These are phyloP conservation scores for Grigorovia yakushimaensis DNA, from an alignment of 805 yeast species.

Conservation along the genomic window DNA sequence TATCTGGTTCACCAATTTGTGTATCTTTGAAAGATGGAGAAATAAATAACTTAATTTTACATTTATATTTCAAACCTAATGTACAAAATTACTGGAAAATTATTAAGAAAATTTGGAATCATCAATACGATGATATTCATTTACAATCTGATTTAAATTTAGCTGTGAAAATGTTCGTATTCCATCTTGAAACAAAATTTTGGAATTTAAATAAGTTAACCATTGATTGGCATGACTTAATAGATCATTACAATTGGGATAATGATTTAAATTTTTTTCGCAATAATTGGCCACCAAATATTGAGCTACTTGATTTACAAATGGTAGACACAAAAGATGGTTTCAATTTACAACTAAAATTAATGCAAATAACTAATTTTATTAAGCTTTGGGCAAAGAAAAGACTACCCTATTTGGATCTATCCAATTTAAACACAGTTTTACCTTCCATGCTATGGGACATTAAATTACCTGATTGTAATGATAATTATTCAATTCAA, in stretches of 20 bases:
- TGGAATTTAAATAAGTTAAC: constrained; percentile 8
- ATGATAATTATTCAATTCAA: constrained; percentile 19
- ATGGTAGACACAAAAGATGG: constrained; percentile 16
- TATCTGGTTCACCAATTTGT: constrained; percentile 16
- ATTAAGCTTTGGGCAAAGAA: background rate
- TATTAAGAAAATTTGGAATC: constrained; percentile 21
- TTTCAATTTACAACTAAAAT: constrained; percentile 14
- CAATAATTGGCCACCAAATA: constrained; percentile 7
- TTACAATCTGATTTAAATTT: constrained; percentile 20
- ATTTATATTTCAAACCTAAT: constrained; percentile 19
- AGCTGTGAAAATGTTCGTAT: constrained; percentile 8
- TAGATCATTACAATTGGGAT: constrained; percentile 11
- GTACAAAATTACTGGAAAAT: constrained; percentile 18
- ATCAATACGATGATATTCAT: constrained; percentile 17
- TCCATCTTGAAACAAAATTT: constrained; percentile 9
- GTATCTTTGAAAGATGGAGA: constrained; percentile 15
- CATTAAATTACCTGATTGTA: constrained; percentile 31
- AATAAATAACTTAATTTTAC: constrained; percentile 14
- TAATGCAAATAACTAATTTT: background rate
- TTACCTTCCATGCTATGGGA: constrained; percentile 33
- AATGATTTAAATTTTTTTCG: constrained; percentile 1
- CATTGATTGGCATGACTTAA: constrained; percentile 17
- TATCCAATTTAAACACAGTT: constrained; percentile 4
- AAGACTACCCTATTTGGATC: constrained; percentile 12
- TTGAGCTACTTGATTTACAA: constrained; percentile 20